phyloP scores from a whole-genome alignment of 768 basidiomycete species.

The Termitomyces sp. region DNA sequence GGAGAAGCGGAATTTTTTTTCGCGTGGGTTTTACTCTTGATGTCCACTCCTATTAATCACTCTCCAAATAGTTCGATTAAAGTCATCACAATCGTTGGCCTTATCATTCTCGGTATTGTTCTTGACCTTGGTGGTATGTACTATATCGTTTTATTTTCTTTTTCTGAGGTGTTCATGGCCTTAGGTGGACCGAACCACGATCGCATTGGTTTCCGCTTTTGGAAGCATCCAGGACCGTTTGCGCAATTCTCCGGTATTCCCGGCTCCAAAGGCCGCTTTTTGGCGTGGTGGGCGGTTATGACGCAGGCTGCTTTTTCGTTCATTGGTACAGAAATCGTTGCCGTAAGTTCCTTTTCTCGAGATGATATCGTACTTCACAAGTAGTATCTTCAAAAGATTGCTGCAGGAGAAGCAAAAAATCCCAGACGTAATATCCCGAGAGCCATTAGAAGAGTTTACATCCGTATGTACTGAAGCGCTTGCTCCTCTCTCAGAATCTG shows the following conservation, averaged over 20 bases:
- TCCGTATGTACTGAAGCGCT: constrained; percentile 35
- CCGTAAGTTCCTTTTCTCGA: constrained; percentile 38
- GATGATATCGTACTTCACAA: not conserved
- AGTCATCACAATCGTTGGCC: constrained; percentile 76
- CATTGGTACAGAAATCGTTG: constrained; percentile 93
- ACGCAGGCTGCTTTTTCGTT: constrained; percentile 89
- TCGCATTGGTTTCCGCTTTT: constrained; percentile 69
- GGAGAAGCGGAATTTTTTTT: constrained; percentile 87
- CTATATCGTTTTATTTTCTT: not conserved
- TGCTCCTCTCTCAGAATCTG: not conserved
- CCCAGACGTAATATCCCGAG: constrained; percentile 60
- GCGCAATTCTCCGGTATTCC: constrained; percentile 58
- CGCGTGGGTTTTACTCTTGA: constrained; percentile 46
- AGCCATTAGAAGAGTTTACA: constrained; percentile 69
- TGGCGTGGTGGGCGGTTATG: constrained; percentile 52
- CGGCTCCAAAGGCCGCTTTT: constrained; percentile 73
- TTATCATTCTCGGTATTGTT: constrained; percentile 65
- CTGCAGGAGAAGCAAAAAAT: constrained; percentile 89
- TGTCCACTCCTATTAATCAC: not conserved
- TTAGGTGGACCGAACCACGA: constrained; percentile 78
- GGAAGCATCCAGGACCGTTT: constrained; percentile 88
- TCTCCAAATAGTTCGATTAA: constrained; percentile 63
- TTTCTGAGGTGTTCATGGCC: not conserved
- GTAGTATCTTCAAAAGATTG: constrained; percentile 42
- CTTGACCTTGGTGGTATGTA: constrained; percentile 69